These are phyloP conservation scores for Populus deltoides DNA, from an alignment of 345 rosid species.

Conservation along the genomic window DNA sequence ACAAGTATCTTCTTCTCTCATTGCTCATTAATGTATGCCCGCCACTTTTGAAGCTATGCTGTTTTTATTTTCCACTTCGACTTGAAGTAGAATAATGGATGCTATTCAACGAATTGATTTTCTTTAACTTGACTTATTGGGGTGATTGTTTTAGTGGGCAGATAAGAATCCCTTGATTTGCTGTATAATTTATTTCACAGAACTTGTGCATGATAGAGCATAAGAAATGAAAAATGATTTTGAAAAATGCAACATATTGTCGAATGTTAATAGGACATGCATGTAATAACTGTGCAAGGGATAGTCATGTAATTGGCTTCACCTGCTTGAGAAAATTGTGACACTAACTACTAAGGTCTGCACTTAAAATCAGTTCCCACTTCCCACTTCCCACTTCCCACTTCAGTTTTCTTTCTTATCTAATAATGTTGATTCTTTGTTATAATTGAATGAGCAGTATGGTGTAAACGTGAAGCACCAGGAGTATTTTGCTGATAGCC, in stretches of 20 bases:
- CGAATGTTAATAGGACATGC: background rate
- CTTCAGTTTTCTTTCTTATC: no score
- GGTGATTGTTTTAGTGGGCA: background rate
- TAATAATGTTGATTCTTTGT: background rate
- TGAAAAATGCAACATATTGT: background rate
- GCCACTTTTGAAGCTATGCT: no score
- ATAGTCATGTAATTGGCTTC: background rate
- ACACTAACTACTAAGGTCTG: no score
- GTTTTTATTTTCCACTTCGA: no score
- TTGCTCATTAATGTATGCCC: no score
- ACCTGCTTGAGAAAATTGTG: background rate
- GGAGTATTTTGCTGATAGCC: constrained; percentile 80
- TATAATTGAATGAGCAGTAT: constrained; percentile 46
- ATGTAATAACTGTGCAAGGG: background rate
- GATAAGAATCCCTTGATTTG: background rate
- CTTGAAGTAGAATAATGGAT: no score
- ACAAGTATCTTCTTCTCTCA: no score
- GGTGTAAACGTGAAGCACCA: constrained; percentile 93
- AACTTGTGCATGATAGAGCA: background rate
- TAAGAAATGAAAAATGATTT: background rate
- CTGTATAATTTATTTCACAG: background rate
- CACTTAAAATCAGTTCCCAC: no score
- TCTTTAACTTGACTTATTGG: background rate
- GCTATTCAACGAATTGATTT: no score
- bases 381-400: no score